A percentile compares a stretch with the other conserved stretches of the same genome.
Evolutionary conservation across 345 rosid species (phyloP).

Genomic region (Salix suchowensis): DNA sequence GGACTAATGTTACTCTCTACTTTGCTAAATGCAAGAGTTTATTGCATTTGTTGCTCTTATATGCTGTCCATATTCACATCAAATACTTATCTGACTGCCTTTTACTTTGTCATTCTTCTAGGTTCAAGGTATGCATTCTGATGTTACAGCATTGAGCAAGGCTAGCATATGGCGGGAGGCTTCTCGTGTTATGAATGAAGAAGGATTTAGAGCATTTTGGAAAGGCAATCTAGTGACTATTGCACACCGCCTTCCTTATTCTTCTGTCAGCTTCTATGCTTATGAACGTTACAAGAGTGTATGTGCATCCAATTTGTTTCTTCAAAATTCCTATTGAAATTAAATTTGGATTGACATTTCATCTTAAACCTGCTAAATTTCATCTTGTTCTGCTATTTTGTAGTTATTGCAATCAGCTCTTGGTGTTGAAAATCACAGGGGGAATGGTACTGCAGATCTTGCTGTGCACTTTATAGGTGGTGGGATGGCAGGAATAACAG

Average conservation of each 20-base stretch:
- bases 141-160: constrained; percentile 54
- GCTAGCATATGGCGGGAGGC: constrained; percentile 79
- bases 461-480: constrained; percentile 75
- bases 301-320: constrained; percentile 9
- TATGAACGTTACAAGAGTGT: constrained; percentile 73
- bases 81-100: not conserved
- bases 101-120: constrained; percentile 19
- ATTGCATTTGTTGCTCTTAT: not conserved
- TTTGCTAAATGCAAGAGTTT: not conserved
- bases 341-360: not conserved
- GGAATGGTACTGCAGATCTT: constrained; percentile 45
- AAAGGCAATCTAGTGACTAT: constrained; percentile 89
- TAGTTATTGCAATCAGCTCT: constrained; percentile 65
- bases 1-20: not conserved
- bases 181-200: constrained; percentile 70
- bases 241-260: constrained; percentile 88
- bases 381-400: constrained; percentile 6
- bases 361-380: not conserved
- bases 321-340: not conserved
- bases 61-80: not conserved
- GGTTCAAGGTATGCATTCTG: constrained; percentile 98
- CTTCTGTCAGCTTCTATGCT: constrained; percentile 74
- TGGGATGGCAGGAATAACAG: constrained; percentile 93
- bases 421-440: constrained; percentile 44
- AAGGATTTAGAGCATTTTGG: constrained; percentile 96